A percentile compares a stretch with the other conserved stretches of the same genome.
Evolutionary conservation across 148 eudicot species (phyloP).

Genomic region (Amaranthus hypochondriacus): DNA sequence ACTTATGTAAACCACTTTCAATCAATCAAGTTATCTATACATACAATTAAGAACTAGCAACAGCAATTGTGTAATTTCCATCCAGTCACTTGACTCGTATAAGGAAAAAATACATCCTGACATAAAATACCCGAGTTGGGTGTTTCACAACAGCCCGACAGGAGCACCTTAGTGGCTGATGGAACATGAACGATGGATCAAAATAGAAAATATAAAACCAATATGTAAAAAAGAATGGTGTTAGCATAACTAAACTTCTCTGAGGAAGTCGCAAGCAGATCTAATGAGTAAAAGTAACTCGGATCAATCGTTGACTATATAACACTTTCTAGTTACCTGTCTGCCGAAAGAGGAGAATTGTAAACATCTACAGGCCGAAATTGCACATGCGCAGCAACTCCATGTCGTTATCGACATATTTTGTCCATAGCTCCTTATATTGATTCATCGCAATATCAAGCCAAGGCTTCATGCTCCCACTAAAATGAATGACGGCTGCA

Average conservation of each 20-base stretch:
- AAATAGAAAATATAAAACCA: constrained; percentile 17
- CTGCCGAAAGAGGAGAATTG: constrained; percentile 20
- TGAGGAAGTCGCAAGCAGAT: constrained; percentile 16
- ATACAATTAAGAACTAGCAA: neutral
- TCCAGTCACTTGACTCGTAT: constrained; percentile 9
- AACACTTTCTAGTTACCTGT: constrained; percentile 34
- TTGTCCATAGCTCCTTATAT: constrained; percentile 80
- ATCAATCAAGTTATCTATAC: neutral
- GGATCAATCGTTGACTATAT: constrained; percentile 14
- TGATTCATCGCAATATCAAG: constrained; percentile 84
- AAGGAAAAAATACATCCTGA: constrained; percentile 16
- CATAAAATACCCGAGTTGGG: constrained; percentile 19
- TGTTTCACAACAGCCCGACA: constrained; percentile 26
- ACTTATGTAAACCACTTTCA: neutral
- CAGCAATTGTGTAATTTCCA: neutral
- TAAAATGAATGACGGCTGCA: constrained; percentile 89
- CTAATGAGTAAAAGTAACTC: constrained; percentile 21
- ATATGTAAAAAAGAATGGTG: constrained; percentile 19
- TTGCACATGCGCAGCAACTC: constrained; percentile 88
- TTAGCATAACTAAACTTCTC: constrained; percentile 22
- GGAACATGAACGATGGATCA: constrained; percentile 6
- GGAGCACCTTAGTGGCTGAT: constrained; percentile 29
- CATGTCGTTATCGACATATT: constrained; percentile 74
- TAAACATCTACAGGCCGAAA: constrained; percentile 61
- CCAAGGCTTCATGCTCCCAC: constrained; percentile 97